A percentile compares a stretch with the other conserved stretches of the same genome.
These are phyloP conservation scores for Alternaria arbusti DNA, from an alignment of 2,329 filamentous ascomycete species.

Conservation along the genomic window DNA sequence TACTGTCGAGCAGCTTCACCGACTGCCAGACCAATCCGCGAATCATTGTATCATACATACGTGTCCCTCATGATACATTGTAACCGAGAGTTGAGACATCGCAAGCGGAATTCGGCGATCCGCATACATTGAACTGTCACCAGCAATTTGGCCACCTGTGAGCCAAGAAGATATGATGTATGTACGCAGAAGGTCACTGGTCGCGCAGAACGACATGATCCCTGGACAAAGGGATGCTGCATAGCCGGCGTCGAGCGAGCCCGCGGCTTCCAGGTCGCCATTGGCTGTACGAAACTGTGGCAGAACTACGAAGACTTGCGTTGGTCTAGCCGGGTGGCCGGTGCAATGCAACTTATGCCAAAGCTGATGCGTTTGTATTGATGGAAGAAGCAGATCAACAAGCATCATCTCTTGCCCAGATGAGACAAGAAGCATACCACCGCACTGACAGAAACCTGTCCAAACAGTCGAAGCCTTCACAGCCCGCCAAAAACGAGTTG, in stretches of 20 bases:
- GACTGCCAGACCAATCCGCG: not conserved
- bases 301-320: not conserved
- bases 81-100: slow-evolving; percentile 17
- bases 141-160: slow-evolving; percentile 18
- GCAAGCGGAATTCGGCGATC: slow-evolving; percentile 22
- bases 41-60: not conserved
- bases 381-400: not conserved
- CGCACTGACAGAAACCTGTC: not conserved
- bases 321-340: slow-evolving; percentile 2
- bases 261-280: not conserved
- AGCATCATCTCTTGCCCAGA: not conserved
- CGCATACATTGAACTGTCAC: slow-evolving; percentile 24
- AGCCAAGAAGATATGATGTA: slow-evolving; percentile 24
- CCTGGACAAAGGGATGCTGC: slow-evolving; percentile 23
- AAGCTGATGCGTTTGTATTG: not conserved
- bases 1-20: not conserved
- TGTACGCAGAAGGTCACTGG: slow-evolving; percentile 30
- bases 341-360: not conserved
- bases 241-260: slow-evolving; percentile 4
- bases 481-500: not conserved
- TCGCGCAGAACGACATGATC: slow-evolving; percentile 23
- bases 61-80: slow-evolving; percentile 13
- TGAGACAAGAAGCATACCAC: not conserved
- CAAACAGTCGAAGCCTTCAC: not conserved
- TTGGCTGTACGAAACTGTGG: slow-evolving; percentile 1